Base-by-base conservation (phyloP, 2,329 filamentous ascomycete species). In the Fragosphaeria purpurea region DNA sequence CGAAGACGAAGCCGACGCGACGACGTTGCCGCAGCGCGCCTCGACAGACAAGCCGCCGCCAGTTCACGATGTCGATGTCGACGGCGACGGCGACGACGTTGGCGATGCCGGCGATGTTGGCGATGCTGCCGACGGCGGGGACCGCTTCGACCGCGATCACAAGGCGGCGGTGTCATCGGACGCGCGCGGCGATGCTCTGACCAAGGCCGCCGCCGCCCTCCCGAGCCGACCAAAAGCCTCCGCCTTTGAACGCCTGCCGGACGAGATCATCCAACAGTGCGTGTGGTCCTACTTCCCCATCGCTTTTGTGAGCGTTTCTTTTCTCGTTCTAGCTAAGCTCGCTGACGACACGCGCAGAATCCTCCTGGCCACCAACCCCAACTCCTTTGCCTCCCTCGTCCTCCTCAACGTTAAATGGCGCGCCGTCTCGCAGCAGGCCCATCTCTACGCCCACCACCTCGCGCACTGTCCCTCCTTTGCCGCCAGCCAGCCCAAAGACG, bases 221-320 rank as follows among this genome's bases (percentile, higher is more conserved):
- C 22, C 22, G 22, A 22, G 22, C 22, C 22, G 22, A 22, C 22
- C 22, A 22, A 6, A 48, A 33, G 10, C 34, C 31, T 37, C 53
- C 11, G 70, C 74, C 37, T 79, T 84, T 57, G 70, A 76, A 38
- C 71, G 69, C 44, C 69, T 86, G 9, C 82, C 82, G 6, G 78
- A 83, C 63, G 82, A 85, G 63, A 85, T 86, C 53, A 83, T 86
- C 58, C 70, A 83, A 61, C 79, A 84, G 82, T 85, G 67, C 65
- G 77, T 22, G 22, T 22, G 22, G 22, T 22, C 66, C 44, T 39
- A 44, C 31, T 51, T 30, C 34, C 33, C 30, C 43, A 47, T 56
- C 38, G 33, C 5, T 30, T 11, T 35, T 35, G 33, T 12, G 8
- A 32, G 13, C 32, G 5, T 33, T 12, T 37, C 11, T 31, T 8